Percentiles rank a stretch among this genome's conserved stretches.
Conservation (phyloP, 805 yeast genomes). For the Lipomyces starkeyi region DNA sequence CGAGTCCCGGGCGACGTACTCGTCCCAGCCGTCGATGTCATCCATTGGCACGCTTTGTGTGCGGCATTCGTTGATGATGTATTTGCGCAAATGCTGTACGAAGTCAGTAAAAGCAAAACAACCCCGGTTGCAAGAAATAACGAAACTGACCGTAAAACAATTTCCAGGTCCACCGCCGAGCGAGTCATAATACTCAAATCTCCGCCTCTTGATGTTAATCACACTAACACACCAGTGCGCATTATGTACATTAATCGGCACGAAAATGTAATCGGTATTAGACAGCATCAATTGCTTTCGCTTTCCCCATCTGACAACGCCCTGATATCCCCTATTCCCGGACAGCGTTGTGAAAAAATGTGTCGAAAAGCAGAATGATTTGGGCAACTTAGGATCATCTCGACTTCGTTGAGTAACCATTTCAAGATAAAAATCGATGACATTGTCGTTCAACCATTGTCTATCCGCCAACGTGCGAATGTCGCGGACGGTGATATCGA, state of each 20-base stretch:
- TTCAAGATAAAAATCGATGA: conserved; percentile 80
- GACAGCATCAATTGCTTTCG: conserved; percentile 71
- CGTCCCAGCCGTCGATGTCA: conserved; percentile 41
- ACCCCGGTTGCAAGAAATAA: not conserved
- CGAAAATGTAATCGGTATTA: conserved; percentile 67
- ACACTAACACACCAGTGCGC: conserved; percentile 94
- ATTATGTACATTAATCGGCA: conserved; percentile 83
- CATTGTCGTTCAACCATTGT: conserved; percentile 87
- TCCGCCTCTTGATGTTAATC: conserved; percentile 63
- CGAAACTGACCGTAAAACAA: conserved; percentile 42
- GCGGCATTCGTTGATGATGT: conserved; percentile 71
- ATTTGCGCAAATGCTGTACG: conserved; percentile 53
- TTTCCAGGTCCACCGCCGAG: conserved; percentile 54
- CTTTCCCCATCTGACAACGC: conserved; percentile 86
- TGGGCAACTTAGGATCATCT: conserved; percentile 44
- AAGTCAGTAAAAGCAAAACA: not conserved
- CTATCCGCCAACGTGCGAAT: conserved; percentile 71
- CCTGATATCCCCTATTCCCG: conserved; percentile 68
- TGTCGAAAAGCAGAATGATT: conserved; percentile 78
- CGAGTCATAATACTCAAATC: conserved; percentile 80
- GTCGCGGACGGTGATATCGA: conserved; percentile 72
- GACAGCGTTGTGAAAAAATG: conserved; percentile 81
- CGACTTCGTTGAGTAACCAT: conserved; percentile 56
- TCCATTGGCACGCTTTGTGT: conserved; percentile 52
- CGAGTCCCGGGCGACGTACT: conserved; percentile 49